Base-by-base conservation (phyloP, 2,329 filamentous ascomycete genomes). In the Aspergillaceae sp. region DNA sequence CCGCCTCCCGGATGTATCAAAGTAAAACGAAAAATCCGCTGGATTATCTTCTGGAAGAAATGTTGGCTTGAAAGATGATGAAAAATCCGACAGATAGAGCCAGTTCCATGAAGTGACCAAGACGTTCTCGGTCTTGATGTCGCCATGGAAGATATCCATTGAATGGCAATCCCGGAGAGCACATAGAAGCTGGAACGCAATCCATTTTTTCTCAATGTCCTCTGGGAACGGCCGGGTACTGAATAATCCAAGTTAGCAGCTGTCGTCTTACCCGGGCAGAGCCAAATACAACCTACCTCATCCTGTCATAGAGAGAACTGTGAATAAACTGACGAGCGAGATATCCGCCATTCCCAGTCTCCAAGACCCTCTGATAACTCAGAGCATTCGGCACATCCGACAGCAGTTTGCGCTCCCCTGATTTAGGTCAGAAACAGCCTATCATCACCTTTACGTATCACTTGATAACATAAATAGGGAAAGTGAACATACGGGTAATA, bases 21-120 rank as follows among this genome's bases (percentile, higher is more conserved):
- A 98, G 63, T 91, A 98, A 67, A 96, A 97, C 1, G 90, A 95
- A 60, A 97, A 98, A 59, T 97, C 89, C 10, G 88, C 90, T 1
- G 92, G 92, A 59, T 98, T 97, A 60, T 98, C 90, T 65, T 96
- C 91, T 2, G 92, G 92, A 2, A 98, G 74, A 65, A 88, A 87
- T 4, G 90, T 87, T 7, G 90, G 92, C 62, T 98, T 98, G 72
- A 94, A 97, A 0, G 87, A 84, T 0, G 91, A 89, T 3, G 91
- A 95, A 65, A 97, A 98, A 66, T 98, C 92, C n/a, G 90, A 84
- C 34, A 98, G 77, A 64, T 97, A 98, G 2, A 98, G 77, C 92
- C 94, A 98, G 70, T 97, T 96, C 92, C 92, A 98, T 5, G 92
- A 97, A 0, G 92, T 98, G 43, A 98, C 91, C 41, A 98, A 74